phyloP scores from a whole-genome alignment of 225 moss, liverwort and hornwort genomes.

The Straminergon stramineum region DNA sequence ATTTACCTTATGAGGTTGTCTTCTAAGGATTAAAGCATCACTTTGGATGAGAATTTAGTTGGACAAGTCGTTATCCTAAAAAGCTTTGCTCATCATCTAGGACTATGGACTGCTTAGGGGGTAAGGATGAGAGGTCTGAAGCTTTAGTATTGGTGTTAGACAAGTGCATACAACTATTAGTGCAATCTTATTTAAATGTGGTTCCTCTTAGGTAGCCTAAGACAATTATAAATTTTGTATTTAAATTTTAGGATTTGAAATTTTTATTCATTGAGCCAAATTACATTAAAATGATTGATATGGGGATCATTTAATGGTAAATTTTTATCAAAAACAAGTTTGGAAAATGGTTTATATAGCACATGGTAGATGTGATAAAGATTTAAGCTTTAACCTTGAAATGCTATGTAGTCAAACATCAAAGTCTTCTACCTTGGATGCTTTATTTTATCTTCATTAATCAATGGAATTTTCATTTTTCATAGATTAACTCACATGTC shows the following conservation, averaged over 20 bases:
- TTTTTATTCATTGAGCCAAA: not conserved
- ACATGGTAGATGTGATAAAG: not conserved
- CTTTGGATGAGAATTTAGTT: not conserved
- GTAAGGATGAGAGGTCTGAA: not conserved
- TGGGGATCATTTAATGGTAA: not conserved
- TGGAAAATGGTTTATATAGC: not conserved
- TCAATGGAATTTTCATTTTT: not conserved
- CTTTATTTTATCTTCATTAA: not conserved
- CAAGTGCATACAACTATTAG: not conserved
- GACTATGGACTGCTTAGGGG: rapidly evolving
- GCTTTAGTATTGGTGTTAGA: not conserved
- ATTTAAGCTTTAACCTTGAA: not conserved
- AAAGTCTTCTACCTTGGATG: not conserved
- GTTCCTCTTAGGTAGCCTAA: not conserved
- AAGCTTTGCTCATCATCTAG: not conserved
- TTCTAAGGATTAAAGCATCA: not conserved
- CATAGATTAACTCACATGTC: not conserved
- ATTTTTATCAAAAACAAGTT: not conserved
- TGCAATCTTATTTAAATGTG: not conserved
- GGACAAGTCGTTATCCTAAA: not conserved
- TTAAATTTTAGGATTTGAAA: not conserved
- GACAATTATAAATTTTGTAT: not conserved
- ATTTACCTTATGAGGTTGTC: not conserved
- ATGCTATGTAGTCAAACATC: not conserved
- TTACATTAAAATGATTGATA: not conserved